A percentile compares a stretch with the other conserved stretches of the same genome.
Evolutionary conservation across 768 basidiomycete species (phyloP).

Genomic region (Lactarius pseudohatsudake): DNA sequence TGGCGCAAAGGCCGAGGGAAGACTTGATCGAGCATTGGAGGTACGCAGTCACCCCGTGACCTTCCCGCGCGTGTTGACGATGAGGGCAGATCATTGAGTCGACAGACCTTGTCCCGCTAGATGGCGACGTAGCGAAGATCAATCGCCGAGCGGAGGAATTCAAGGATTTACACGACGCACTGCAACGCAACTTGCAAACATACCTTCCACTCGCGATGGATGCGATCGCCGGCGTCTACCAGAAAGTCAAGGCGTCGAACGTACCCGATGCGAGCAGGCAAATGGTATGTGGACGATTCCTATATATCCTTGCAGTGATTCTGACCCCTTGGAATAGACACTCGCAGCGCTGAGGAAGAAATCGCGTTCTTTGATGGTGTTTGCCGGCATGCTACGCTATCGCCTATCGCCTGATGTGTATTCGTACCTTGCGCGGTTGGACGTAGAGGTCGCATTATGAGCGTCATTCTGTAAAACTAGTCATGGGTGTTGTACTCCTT

Average conservation of each 20-base stretch:
- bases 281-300: constrained; percentile 50
- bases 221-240: constrained; percentile 78
- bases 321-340: constrained; percentile 45
- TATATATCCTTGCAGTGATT: constrained; percentile 23
- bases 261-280: constrained; percentile 76
- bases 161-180: constrained; percentile 77
- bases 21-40: constrained; percentile 77
- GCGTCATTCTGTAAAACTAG: background rate
- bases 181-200: constrained; percentile 86
- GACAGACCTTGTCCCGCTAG: constrained; percentile 82
- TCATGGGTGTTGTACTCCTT: too few relatives aligned
- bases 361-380: constrained; percentile 83
- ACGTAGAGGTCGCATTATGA: constrained; percentile 82
- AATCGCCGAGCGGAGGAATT: constrained; percentile 88
- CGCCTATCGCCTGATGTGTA: constrained; percentile 90
- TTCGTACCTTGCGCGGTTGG: constrained; percentile 79
- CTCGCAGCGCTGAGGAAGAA: constrained; percentile 70
- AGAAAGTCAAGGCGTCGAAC: constrained; percentile 66
- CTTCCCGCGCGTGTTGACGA: constrained; percentile 3
- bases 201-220: constrained; percentile 94
- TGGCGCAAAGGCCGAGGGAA: constrained; percentile 67
- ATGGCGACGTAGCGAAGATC: constrained; percentile 81
- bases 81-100: constrained; percentile 76
- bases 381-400: constrained; percentile 85
- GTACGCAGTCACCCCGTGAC: constrained; percentile 46